Conservation (phyloP, 345 rosid genomes). For the Murraya koenigii region DNA sequence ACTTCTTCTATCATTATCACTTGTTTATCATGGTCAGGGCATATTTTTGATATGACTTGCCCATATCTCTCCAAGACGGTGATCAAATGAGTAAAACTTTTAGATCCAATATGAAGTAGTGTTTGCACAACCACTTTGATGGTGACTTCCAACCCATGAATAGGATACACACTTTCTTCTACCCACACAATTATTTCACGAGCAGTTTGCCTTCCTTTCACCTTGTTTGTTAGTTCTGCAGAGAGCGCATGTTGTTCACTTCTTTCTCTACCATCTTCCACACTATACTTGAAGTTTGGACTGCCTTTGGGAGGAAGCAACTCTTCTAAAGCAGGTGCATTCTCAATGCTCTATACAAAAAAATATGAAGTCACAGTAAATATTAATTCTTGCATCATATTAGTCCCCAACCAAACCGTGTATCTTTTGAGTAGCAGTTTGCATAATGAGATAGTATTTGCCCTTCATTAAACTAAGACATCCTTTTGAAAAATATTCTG, state of each 20-base stretch:
- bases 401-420: not conserved
- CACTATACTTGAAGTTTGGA: conserved; percentile 64
- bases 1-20: conserved; percentile 75
- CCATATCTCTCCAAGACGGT: conserved; percentile 95
- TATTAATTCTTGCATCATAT: not conserved
- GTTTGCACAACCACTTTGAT: conserved; percentile 76
- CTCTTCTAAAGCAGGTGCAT: conserved; percentile 80
- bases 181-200: conserved; percentile 81
- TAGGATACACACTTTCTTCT: conserved; percentile 69
- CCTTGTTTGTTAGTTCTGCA: conserved; percentile 72
- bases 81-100: conserved; percentile 95
- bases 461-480: too few species aligned
- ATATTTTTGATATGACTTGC: conserved; percentile 72
- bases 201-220: conserved; percentile 80
- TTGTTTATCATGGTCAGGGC: conserved; percentile 81
- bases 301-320: conserved; percentile 83
- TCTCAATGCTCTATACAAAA: conserved; percentile 75
- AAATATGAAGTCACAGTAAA: conserved; percentile 1
- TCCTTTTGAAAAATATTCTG: not conserved
- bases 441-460: too few species aligned
- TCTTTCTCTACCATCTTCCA: conserved; percentile 65
- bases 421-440: not conserved
- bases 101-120: conserved; percentile 91
- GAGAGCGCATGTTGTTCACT: conserved; percentile 70
- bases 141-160: conserved; percentile 65